Conservation (phyloP, 2,329 filamentous ascomycete species). For the Purpureocillium lavendulum region DNA sequence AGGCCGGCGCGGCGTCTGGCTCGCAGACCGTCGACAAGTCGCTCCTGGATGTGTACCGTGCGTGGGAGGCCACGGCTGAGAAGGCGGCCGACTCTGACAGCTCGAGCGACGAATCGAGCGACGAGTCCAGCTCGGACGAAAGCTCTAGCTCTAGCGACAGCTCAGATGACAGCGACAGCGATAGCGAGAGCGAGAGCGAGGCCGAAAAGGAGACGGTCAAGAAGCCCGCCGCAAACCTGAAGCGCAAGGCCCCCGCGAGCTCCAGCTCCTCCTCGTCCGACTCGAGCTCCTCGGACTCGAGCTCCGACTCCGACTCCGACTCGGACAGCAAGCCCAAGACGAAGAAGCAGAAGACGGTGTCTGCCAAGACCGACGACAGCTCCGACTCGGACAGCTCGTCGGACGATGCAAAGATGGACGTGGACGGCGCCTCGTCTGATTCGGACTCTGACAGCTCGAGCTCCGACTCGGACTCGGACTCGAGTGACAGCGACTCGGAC, state of each 20-base stretch:
- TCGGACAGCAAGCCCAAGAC: conserved; percentile 38
- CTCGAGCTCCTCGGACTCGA: conserved; percentile 20
- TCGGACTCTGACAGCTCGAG: conserved; percentile 30
- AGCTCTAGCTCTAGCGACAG: conserved; percentile 27
- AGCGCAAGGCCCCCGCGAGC: conserved; percentile 29
- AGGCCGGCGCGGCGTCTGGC: conserved; percentile 35
- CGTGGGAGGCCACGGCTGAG: conserved; percentile 33
- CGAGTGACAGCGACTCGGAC: conserved; percentile 17
- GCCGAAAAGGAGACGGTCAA: conserved; percentile 13
- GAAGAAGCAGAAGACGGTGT: conserved; percentile 43
- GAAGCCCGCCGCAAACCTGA: conserved; percentile 18
- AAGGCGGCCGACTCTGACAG: conserved; percentile 15
- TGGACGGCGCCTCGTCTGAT: conserved; percentile 21
- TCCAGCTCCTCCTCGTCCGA: conserved; percentile 19
- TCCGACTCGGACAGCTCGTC: conserved; percentile 9
- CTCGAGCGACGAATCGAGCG: conserved; percentile 20
- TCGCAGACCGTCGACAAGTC: conserved; percentile 21
- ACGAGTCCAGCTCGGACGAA: conserved; percentile 12
- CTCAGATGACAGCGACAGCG: conserved; percentile 20
- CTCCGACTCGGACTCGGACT: conserved; percentile 20
- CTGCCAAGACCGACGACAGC: conserved; percentile 7
- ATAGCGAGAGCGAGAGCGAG: conserved; percentile 16
- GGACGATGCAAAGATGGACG: conserved; percentile 8
- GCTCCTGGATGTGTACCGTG: conserved; percentile 41
- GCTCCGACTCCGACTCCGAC: conserved; percentile 24